Base-by-base conservation (phyloP, 768 basidiomycete genomes). In the Calvatia gigantea region DNA sequence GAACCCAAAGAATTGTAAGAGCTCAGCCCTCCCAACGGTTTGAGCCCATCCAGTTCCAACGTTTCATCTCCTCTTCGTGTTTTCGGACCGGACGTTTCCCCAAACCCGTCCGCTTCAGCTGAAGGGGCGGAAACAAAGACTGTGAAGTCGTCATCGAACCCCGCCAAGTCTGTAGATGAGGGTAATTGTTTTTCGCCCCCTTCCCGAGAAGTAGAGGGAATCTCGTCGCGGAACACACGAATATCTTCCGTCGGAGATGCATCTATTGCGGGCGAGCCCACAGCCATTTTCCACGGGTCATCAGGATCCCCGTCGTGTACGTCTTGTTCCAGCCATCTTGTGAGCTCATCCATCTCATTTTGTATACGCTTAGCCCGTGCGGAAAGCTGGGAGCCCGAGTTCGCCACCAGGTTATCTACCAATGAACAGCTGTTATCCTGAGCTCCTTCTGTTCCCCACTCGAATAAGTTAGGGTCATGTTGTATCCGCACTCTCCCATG, bases 121-220 rank as follows among this genome's bases (percentile, higher is more conserved):
- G 73, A n/a, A 44, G 71, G 80, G n/a, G 86, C 86, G 29, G 86
- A 84, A 15, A 90, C 78, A 59, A 89, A 89, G 27, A 81, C 84
- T 2, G 84, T 78, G 63, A 94, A 94, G 66, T 94, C 87, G 62
- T 93, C 91, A 51, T 92, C 91, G 61, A 93, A 83, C 43, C 39
- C 42, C 6, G 48, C 58, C 19, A 28, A 31, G 9, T 49, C 37
- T 6, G 56, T 51, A 11, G 31, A 37, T 23, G 31, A 41, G 8
- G 44, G 28, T 6, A 27, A 25, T 39, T 38, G 37, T 33, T 38
- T 31, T 46, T 25, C 37, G 19, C 23, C 21, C 38, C 29, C 14
- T 9, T 39, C 38, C 15, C 19, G 4, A 23, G 43, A 58, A 42
- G 43, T 14, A 12, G 43, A 41, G 29, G 51, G 23, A 58, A 44